Base-by-base conservation (phyloP, 768 basidiomycete genomes). In the Leucosporidium scottii region DNA sequence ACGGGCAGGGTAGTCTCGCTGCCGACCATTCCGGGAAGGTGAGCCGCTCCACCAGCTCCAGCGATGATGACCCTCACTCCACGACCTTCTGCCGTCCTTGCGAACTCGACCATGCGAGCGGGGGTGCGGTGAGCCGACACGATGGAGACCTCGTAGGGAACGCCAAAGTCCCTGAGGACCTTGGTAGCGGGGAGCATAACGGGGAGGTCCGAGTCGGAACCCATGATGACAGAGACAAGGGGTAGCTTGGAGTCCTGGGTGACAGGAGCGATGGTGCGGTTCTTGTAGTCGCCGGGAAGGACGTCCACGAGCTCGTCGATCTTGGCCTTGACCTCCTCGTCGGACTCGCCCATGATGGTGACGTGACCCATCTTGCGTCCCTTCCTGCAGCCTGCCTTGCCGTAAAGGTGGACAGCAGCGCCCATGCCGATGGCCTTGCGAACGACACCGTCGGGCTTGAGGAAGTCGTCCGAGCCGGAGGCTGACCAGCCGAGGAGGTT, bases 351-450 rank as follows among this genome's bases (percentile, higher is more conserved):
- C 20, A 91, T 87, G 67, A 98, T 74, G 25, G 93, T 98, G 76
- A 96, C 86, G 77, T 98, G 96, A 0, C 96, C 96, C 93, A 98
- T 96, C 79, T 99, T 99, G 63, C 96, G 82, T 17, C 93, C 93
- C 72, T 87, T 88, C 44, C 93, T 83, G 75, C 85, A 90, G 70
- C 89, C 90, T 15, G 85, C 80, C 79, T 99, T 99, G n/a, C 94
- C 96, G 76, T 98, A 99, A 9, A 97, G 82, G 75, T 99, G 96
- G 9, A 90, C 83, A 18, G 83, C 82, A 0, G 89, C 87, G 3
- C 96, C 94, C n/a, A 73, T 39, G 47, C 66, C 56, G 69, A 74
- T 62, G 10, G 69, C 70, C 57, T 64, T 51, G 30, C 63, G 56
- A 30, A 69, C 64, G 62, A 73, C 71, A 2, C 66, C 66, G 63